Base-by-base conservation (phyloP, 306 rosid species). In the Delonix regia region DNA sequence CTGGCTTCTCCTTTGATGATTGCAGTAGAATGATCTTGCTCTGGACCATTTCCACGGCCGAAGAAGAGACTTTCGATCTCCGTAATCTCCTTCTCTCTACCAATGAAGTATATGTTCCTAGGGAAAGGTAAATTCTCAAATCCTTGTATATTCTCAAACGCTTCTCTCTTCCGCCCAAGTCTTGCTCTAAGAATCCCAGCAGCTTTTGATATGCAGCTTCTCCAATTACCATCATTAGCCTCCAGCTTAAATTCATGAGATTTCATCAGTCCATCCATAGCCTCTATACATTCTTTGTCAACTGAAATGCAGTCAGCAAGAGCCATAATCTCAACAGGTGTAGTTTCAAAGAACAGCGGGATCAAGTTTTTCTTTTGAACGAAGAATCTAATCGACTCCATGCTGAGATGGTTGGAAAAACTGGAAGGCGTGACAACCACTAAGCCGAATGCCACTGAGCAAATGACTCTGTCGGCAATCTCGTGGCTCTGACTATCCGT, bases 291-390 rank as follows among this genome's bases (percentile, higher is more conserved):
- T 69, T 91, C 92, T 71, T 87, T 89, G 30, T 90, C 89, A 73
- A 87, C 42, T 18, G 91, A 85, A 72, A 68, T 84, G 77, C 84
- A 82, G 73, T 78, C 87, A 51, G 87, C 60, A 80, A 91, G 83
- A 76, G 86, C 61, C 80, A 84, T 80, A 49, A 90, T 81, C 83
- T 90, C 94, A 38, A 81, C 75, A 55, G 89, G 86, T 39, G 74
- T 80, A 7, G 88, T 85, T 38, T 92, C 90, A 72, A 94, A 94
- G 61, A 90, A 90, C 64, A 94, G 49, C 7, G 97, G 96, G 24
- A 94, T 85, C 72, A 94, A 80, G 60, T 94, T 94, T 89, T 94
- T 94, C 83, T 92, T 94, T 84, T 92, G 97, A 13, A 97, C 83
- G 71, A 94, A 94, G 87, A 94, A 90, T 61, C 93, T 84, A 18